Evolutionary conservation across 176 grass and related monocot genomes (phyloP).

Genomic region (Aegilops sharonensis): DNA sequence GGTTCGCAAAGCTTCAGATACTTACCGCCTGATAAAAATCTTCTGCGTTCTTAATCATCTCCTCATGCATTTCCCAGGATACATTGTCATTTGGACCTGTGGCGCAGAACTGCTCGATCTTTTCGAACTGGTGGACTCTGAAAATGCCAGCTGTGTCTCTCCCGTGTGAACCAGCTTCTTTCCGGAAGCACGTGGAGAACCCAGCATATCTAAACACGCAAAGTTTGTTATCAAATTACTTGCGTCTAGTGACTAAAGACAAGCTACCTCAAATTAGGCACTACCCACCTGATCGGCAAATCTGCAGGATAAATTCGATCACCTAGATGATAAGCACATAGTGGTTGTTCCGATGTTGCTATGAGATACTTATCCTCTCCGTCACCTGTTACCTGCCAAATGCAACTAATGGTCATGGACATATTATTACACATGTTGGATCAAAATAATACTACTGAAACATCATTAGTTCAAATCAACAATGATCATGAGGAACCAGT

Average conservation of each 20-base stretch:
- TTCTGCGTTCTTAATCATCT: constrained; percentile 93
- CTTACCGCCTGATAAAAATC: constrained; percentile 75
- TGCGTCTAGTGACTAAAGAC: not conserved
- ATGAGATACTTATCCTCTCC: constrained; percentile 98
- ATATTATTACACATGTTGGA: not conserved
- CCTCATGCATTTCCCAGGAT: constrained; percentile 89
- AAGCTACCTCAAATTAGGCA: not conserved
- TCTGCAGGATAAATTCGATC: constrained; percentile 89
- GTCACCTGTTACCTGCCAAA: constrained; percentile 80
- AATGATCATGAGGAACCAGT: not conserved
- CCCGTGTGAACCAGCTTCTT: constrained; percentile 95
- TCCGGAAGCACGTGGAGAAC: constrained; percentile 96
- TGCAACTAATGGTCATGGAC: constrained; percentile 7
- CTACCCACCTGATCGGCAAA: constrained; percentile 65
- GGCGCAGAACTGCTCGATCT: constrained; percentile 91
- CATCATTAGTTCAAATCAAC: not conserved
- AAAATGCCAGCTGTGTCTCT: constrained; percentile 92
- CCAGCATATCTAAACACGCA: constrained; percentile 69
- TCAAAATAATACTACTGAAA: constrained; percentile 16
- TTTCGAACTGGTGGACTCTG: constrained; percentile 98
- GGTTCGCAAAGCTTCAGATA: not conserved
- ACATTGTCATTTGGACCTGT: constrained; percentile 75
- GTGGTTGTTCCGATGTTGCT: constrained; percentile 86
- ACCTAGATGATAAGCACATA: constrained; percentile 93
- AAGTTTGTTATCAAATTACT: constrained; percentile 8